Evolutionary conservation across 1,139 yeast species (phyloP), one percentile per base, ranked within the genome.

Genomic region (Protomyces macrosporus): DNA sequence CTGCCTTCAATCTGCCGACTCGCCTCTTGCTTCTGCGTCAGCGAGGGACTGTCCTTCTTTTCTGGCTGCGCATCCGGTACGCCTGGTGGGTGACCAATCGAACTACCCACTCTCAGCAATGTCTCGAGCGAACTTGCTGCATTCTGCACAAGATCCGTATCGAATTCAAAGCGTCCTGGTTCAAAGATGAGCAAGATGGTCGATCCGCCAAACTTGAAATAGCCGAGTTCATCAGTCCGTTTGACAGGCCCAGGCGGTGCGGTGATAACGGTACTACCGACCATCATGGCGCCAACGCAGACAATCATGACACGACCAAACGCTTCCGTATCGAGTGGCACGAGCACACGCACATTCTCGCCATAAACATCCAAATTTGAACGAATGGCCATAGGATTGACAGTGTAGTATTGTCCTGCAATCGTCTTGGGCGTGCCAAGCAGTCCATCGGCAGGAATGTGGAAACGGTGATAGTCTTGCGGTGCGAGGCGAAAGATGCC

Each of bases 251-350:
- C 90, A 54, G 80, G 82, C 60, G 80, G 72, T n/a, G 84, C 85
- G 0, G 93, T 86, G 45, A 91, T 75, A 0, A 90, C 82, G 2
- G 86, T 90, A 1, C 96, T 87, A 0, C 98, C 98, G 3, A 93
- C 98, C 97, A 93, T 90, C 98, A 93, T 93, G 0, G 98, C 98
- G 34, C 98, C 98, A 6, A 93, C 90, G 6, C 95, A 85, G 34
- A 90, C 83, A 76, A 89, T 81, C 69, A 88, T 78, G 16, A 93
- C 88, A 0, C 82, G 79, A 0, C 97, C 98, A 74, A 88, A 90
- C 34, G 81, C 77, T 53, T 81, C 79, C 0, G 96, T 83, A 45
- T 87, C 84, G 35, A 93, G 84, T 0, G 96, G 90, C 1, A 91
- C 79, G 1, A 90, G 76, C 2, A 86, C 85, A 42, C 98, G 78